Base-by-base conservation (phyloP, 805 yeast species). In the Brettanomyces sp. region DNA sequence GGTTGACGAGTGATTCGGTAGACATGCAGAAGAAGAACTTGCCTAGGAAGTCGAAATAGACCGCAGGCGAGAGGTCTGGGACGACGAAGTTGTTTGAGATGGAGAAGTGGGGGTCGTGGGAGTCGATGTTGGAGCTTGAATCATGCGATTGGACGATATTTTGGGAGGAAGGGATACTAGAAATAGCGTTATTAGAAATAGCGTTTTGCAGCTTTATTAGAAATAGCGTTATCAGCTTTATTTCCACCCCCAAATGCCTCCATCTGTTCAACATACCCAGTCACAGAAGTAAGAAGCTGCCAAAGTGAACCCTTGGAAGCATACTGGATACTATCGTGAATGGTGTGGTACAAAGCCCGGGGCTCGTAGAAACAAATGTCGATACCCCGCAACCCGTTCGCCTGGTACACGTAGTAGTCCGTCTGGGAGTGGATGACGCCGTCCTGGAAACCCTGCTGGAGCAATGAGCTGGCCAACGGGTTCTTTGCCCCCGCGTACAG, bases 361-460 rank as follows among this genome's bases (percentile, higher is more conserved):
- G 96, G 95, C 56, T 79, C 82, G 60, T 77, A 88, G 61, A 90
- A 90, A 1, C 96, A 96, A 54, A 90, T 76, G 63, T 90, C 97
- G 57, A 89, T 72, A 9, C 97, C 97, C 52, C 95, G 72, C 44
- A 87, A 59, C 0, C 93, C 95, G 43, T 74, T 64, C 45, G 74
- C 72, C 39, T 66, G 62, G 59, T 88, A 90, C 3, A 87, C 78
- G 50, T 78, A 76, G 62, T 83, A 90, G 59, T 90, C 97, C 1
- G 97, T 90, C 63, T 88, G 91, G 52, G 95, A 83, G 45, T 73
- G 73, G 33, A 90, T 77, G 28, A 82, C 59, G 47, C 77, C 73
- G 14, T 14, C 37, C 56, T 83, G 78, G 64, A 89, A 89, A 2
- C 93, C 96, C 62, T 88, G 83, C 63, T 88, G 95, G 63, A 81